phyloP scores from a whole-genome alignment of 352 stramenopile genomes.

The Globisporangium uncinulatum region DNA sequence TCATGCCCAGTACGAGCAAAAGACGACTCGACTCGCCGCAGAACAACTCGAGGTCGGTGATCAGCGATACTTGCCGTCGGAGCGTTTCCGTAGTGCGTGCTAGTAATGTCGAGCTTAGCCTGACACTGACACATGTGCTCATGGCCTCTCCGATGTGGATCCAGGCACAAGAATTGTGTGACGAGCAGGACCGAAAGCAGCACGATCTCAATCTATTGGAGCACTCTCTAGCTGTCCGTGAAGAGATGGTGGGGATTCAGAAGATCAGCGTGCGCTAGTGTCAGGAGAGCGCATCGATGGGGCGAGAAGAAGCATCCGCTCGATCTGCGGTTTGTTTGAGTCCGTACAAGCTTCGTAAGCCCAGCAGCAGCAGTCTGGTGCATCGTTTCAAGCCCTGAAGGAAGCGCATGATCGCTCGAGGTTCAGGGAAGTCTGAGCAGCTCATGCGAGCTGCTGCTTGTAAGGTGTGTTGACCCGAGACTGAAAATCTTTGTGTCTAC shows the following conservation, averaged over 20 bases:
- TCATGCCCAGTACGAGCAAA: background rate
- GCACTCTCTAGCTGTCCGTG: background rate
- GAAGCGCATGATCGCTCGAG: constrained; percentile 2
- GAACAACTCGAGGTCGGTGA: constrained; percentile 2
- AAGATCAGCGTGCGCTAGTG: background rate
- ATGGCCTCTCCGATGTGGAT: background rate
- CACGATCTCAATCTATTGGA: background rate
- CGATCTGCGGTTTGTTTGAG: background rate
- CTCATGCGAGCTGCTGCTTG: background rate
- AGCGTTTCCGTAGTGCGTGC: background rate
- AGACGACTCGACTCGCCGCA: background rate
- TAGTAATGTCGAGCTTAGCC: background rate
- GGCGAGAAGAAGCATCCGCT: background rate
- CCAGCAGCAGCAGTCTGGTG: constrained; percentile 2
- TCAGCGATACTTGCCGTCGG: too few species aligned
- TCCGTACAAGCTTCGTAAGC: background rate
- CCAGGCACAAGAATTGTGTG: background rate
- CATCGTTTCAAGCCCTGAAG: background rate
- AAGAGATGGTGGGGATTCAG: background rate
- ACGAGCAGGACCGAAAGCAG: background rate
- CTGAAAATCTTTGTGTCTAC: background rate
- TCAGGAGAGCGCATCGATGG: background rate
- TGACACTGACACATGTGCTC: background rate
- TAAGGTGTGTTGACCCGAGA: background rate
- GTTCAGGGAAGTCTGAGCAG: background rate